Base-by-base conservation (phyloP, 2,329 filamentous ascomycete genomes). In the Diaporthe caulivora region DNA sequence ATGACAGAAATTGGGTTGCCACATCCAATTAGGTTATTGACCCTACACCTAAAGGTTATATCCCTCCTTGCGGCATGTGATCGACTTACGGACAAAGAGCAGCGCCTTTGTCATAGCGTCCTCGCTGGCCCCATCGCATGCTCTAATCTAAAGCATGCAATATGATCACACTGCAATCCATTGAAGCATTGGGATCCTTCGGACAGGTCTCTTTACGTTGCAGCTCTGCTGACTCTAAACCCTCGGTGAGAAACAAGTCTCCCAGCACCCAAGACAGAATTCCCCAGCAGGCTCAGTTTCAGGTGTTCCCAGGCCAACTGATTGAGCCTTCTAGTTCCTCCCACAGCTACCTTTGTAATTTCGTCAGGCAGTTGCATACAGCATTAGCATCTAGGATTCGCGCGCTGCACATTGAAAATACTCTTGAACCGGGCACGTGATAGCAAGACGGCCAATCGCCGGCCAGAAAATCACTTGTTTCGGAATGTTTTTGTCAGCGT, bases 221-320 rank as follows among this genome's bases (percentile, higher is more conserved):
- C 15, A 24, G 31, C 11, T 58, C 21, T 58, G 18, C 17, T 55
- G 17, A 31, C 29, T 31, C 15, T 9, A 13, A 4, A n/a, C 15
- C 3, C 1, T 37, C 37, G 18, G 34, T 21, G 13, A 40, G 2
- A 11, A 2, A 34, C n/a, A 42, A 60, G 5, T 54, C n/a, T 42
- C 26, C n/a, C 21, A 58, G 34, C n/a, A 17, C 13, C 24, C 49
- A 24, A 17, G 15, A 10, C 31, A 58, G 13, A 58, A 26, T 42
- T 18, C 13, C n/a, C n/a, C n/a, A n/a, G 0, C n/a, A 26, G 34
- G 34, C 11, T 6, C 9, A 18, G 9, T 26, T 26, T 15, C 11
- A 15, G n/a, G 1, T 6, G 1, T 26, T 4, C 7, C n/a, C 2
- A 10, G 2, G 7, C 0, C n/a, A 24, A 18, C 6, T n/a, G 2